Base-by-base conservation (phyloP, 306 rosid species). In the Urtica urens region DNA sequence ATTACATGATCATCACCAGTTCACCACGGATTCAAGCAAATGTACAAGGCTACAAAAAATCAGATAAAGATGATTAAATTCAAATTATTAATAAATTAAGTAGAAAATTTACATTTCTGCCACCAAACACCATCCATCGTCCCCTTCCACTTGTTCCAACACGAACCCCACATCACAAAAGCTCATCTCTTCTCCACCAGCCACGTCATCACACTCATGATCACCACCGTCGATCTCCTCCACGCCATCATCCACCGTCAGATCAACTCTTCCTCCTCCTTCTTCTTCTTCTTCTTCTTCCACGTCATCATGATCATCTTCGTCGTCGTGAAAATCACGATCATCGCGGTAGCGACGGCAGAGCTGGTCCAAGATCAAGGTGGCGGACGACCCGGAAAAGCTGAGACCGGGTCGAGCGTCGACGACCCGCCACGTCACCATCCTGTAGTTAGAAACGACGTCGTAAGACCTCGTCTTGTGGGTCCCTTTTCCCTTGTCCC, bases 41-140 rank as follows among this genome's bases (percentile, higher is more conserved):
- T n/a, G n/a, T n/a, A n/a, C n/a, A n/a, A n/a, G n/a, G n/a, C n/a
- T n/a, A n/a, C n/a, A n/a, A n/a, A n/a, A n/a, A n/a, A n/a, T n/a
- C n/a, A n/a, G n/a, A n/a, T n/a, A n/a, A n/a, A n/a, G n/a, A n/a
- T n/a, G n/a, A n/a, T n/a, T n/a, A n/a, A n/a, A n/a, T n/a, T n/a
- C n/a, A n/a, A n/a, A n/a, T n/a, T n/a, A n/a, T n/a, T n/a, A n/a
- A n/a, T n/a, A n/a, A n/a, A n/a, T n/a, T n/a, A n/a, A n/a, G n/a
- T n/a, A n/a, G n/a, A n/a, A n/a, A n/a, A n/a, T n/a, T 74, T 64
- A 71, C 7, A 24, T 52, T 25, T 51, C 68, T 31, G 66, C 73
- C 48, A 84, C 83, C 23, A 75, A 30, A 39, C 56, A 70, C 83
- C 92, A 80, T 41, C 48, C 80, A 17, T 69, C 81, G 31, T 72